Base-by-base conservation (phyloP, 257 asterid species). In the Penstemon davidsonii region DNA sequence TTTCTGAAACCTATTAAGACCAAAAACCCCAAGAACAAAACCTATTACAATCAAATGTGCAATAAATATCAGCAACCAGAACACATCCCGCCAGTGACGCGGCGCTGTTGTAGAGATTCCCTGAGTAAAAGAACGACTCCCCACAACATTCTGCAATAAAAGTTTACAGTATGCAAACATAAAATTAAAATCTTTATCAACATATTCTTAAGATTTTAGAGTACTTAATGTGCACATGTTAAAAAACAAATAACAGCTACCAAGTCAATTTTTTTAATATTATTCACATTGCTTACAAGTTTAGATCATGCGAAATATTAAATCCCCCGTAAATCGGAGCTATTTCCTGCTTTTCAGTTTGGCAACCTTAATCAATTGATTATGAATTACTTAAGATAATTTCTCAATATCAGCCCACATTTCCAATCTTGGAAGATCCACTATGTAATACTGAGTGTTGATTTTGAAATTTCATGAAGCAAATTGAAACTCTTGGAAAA, bases 31-130 rank as follows among this genome's bases (percentile, higher is more conserved):
- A 9, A 94, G 90, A 49, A 82, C 95, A 54, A 86, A 75, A 60
- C 99, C 96, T 36, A 88, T 80, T 75, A 87, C 86, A 71, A 85
- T 58, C 72, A 94, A 69, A 81, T 94, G 97, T 19, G 75, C 82
- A 72, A 88, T 72, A 74, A 88, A 94, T 72, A 85, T 76, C 47
- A 82, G 77, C 81, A 91, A 75, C 97, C 97, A 94, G 83, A 94
- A 94, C 52, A 94, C 89, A 70, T 94, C 99, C 65, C 85, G 79
- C 96, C 99, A 94, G 45, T 74, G 84, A 4, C 97, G 92, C 54
- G 95, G 72, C 78, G 70, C 85, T 50, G 81, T 70, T 45, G 86
- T 78, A 65, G 73, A 61, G 53, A 75, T 55, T 55, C 85, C 86
- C 60, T 74, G 83, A 70, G 92, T 75, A 63, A 82, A 72, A 54